Evolutionary conservation across 345 rosid genomes (phyloP), one percentile per base, ranked within the genome.

Genomic region (Eutrema heterophyllum): DNA sequence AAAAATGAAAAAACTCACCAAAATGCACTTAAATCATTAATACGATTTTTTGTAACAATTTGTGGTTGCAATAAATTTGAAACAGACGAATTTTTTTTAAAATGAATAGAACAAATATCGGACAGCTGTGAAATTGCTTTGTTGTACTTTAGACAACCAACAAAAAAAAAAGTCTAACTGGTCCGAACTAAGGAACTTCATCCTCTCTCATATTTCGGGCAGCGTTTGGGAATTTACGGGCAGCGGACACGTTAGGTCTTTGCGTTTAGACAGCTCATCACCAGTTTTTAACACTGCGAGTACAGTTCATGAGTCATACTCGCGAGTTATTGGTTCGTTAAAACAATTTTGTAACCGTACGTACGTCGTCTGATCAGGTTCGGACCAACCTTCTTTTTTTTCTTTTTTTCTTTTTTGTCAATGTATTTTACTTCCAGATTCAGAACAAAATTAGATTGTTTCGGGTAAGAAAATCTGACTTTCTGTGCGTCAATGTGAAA

Each of bases 101-200:
- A 39, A 7, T 36, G 59, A 58, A 43, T 27, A 76, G 43, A 76
- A 70, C 59, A 63, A 70, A 64, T 74, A 55, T 69, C 43, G 8
- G 7, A 64, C 75, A 76, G 80, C 80, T 76, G 75, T 76, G 45
- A 70, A 55, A 55, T 70, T 70, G 80, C 80, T 76, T 55, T 70
- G 75, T 68, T 76, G 70, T 76, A 76, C 79, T 76, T 76, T 44
- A 51, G 64, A 68, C 64, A 53, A 69, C 79, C 27, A 38, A 53
- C 18, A 58, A 30, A 9, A 35, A 55, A 48, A 55, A 69, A 45
- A 61, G 69, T 75, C 79, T 14, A 70, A 55, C 58, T 76, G 71
- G 75, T 76, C 71, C 67, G 80, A 57, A 63, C 43, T 55, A 54
- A 61, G 79, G 70, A 75, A 61, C 58, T 75, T 75, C 38, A 9